These are phyloP conservation scores for Phaeodactylum tricornutum DNA, from an alignment of 108 stramenopile species.

Conservation along the genomic window DNA sequence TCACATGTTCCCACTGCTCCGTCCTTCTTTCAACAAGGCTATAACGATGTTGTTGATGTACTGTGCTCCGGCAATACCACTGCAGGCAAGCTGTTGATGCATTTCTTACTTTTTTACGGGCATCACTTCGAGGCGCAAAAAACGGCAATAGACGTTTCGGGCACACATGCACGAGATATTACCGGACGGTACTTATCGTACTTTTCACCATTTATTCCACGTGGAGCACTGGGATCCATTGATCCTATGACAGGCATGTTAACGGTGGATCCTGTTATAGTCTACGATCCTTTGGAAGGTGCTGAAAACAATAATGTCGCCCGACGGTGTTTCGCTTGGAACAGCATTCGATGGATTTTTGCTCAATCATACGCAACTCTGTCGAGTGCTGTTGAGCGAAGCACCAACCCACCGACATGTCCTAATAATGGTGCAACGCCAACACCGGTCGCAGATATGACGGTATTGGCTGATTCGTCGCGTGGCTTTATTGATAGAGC, in stretches of 20 bases:
- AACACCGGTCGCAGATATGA: neutral
- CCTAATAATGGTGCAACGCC: neutral
- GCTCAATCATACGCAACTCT: conserved; percentile 78
- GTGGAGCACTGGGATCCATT: conserved; percentile 49
- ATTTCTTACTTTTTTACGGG: conserved; percentile 79
- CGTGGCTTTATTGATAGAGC: neutral
- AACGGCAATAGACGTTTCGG: conserved; percentile 68
- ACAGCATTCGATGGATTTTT: conserved; percentile 72
- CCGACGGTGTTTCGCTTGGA: conserved; percentile 76
- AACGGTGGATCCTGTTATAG: conserved; percentile 77
- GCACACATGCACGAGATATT: conserved; percentile 32
- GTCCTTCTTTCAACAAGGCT: conserved; percentile 60
- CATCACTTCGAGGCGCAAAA: conserved; percentile 73
- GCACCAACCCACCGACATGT: conserved; percentile 11
- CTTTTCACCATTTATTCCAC: conserved; percentile 46
- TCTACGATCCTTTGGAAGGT: conserved; percentile 81
- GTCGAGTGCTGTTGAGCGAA: conserved; percentile 59
- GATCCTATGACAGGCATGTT: conserved; percentile 78
- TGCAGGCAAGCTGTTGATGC: conserved; percentile 76
- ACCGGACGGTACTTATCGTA: conserved; percentile 20
- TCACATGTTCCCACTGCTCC: conserved; percentile 3
- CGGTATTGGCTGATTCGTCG: neutral
- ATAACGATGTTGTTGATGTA: conserved; percentile 79
- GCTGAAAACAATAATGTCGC: conserved; percentile 70
- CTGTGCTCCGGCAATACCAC: conserved; percentile 77